Base-by-base conservation (phyloP, 1,139 yeast species). In the Candida sp. region DNA sequence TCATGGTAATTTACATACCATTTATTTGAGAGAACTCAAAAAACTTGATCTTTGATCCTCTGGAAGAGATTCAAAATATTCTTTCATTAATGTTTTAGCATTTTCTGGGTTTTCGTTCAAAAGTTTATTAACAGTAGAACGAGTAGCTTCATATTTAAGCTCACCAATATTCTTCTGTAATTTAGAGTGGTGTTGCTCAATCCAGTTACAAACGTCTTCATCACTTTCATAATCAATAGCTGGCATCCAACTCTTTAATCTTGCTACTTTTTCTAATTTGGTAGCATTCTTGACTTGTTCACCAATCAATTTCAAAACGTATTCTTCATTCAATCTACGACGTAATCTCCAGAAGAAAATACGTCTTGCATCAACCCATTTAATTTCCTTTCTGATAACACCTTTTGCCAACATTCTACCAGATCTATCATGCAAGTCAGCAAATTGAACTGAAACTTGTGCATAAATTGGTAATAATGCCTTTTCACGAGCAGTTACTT, bases 321-420 rank as follows among this genome's bases (percentile, higher is more conserved):
- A 88, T 65, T 89, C 96, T 72, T 93, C 98, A 64, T 87, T 85
- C 68, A 95, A 76, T 70, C 97, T 88, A 72, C 99, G 87, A 73
- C 97, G 89, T 52, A 89, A 81, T 70, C 99, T 84, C 99, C 99
- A 93, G 93, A 89, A 93, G 82, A 93, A 95, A 81, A 80, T 87
- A 60, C 98, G 82, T 75, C 99, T 88, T 30, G 98, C 81, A 44
- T 90, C 78, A 39, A 68, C 68, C 97, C 97, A 91, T 58, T 86
- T 82, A 45, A 93, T 69, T 56, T 90, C 95, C 65, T 85, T 84
- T 56, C 86, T 79, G 57, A 93, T 89, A 44, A 86, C 87, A 48
- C 95, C 96, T 78, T 93, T 95, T 47, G 96, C 95, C 70, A 86
- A 70, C 98, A 93, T 93, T 71, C 99, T 90, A 36, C 95, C 96